Conservation (phyloP, 139 green algal genomes). For the Spirogloea muscicola region DNA sequence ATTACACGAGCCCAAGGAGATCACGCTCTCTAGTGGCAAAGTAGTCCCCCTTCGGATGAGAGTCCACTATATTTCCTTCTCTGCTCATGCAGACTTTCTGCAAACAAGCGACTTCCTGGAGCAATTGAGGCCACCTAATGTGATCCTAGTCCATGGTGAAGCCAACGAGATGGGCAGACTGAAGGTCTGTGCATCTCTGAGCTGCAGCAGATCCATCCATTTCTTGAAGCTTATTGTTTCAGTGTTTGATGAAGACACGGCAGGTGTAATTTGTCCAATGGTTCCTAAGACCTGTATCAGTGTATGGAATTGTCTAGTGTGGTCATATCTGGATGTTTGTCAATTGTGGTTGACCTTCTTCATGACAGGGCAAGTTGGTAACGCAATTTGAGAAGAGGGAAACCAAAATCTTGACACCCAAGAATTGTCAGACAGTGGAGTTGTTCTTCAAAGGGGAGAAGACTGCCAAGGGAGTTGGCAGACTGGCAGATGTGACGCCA, state of each 20-base stretch:
- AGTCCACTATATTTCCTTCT: slow-evolving; percentile 95
- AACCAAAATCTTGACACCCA: slow-evolving; percentile 54
- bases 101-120: slow-evolving; percentile 93
- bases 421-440: slow-evolving; percentile 58
- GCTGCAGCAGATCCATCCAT: too few species aligned
- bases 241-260: too few species aligned
- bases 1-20: slow-evolving; percentile 69
- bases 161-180: slow-evolving; percentile 78
- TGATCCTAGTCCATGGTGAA: slow-evolving; percentile 96
- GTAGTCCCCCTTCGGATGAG: slow-evolving; percentile 74
- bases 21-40: slow-evolving; percentile 37
- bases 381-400: slow-evolving; percentile 5
- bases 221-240: too few species aligned
- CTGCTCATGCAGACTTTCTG: slow-evolving; percentile 93
- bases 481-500: slow-evolving; percentile 26
- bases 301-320: too few species aligned
- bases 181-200: too few species aligned
- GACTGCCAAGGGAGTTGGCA: slow-evolving; percentile 46
- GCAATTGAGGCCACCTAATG: slow-evolving; percentile 70
- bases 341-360: too few species aligned
- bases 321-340: too few species aligned
- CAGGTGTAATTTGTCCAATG: too few species aligned
- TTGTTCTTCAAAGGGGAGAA: slow-evolving; percentile 52
- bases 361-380: slow-evolving; percentile 31
- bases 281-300: too few species aligned